Conservation (phyloP, 306 rosid species). For the Datisca glomerata region DNA sequence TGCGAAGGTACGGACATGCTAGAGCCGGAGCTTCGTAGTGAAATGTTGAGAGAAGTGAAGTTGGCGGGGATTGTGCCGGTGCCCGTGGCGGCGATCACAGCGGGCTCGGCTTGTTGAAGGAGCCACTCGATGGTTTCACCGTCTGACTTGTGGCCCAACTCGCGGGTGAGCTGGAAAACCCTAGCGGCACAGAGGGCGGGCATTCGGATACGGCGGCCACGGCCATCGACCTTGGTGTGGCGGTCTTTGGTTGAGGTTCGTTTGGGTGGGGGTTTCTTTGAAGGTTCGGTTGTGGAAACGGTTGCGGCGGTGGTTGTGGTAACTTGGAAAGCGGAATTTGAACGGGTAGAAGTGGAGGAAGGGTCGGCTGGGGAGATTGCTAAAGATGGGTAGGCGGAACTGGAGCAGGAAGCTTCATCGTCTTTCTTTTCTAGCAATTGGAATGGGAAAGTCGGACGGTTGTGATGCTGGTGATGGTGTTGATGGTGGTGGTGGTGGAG, state of each 20-base stretch:
- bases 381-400: slow-evolving; percentile 37
- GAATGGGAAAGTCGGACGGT: slow-evolving; percentile 73
- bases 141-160: slow-evolving; percentile 78
- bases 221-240: slow-evolving; percentile 79
- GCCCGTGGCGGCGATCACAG: slow-evolving; percentile 88
- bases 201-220: slow-evolving; percentile 90
- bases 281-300: slow-evolving; percentile 17
- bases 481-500: slow-evolving; percentile 47
- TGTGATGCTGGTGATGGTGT: slow-evolving; percentile 20
- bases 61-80: slow-evolving; percentile 92
- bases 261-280: slow-evolving; percentile 59
- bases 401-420: slow-evolving; percentile 62
- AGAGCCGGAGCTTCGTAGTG: slow-evolving; percentile 78
- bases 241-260: slow-evolving; percentile 83
- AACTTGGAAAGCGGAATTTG: slow-evolving; percentile 1
- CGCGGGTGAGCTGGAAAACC: slow-evolving; percentile 74
- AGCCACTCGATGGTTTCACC: slow-evolving; percentile 85
- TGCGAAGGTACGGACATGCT: slow-evolving; percentile 80
- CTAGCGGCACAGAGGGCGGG: slow-evolving; percentile 88
- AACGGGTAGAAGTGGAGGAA: slow-evolving; percentile 11
- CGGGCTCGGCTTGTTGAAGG: slow-evolving; percentile 81
- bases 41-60: slow-evolving; percentile 72
- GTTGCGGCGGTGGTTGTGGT: background rate
- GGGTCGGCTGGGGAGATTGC: slow-evolving; percentile 39
- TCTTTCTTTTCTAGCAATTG: slow-evolving; percentile 83